A percentile compares a stretch with the other conserved stretches of the same genome.
Evolutionary conservation across 371 early-diverging fungal species (phyloP).

Genomic region (Polyrhizophydium stewartii): DNA sequence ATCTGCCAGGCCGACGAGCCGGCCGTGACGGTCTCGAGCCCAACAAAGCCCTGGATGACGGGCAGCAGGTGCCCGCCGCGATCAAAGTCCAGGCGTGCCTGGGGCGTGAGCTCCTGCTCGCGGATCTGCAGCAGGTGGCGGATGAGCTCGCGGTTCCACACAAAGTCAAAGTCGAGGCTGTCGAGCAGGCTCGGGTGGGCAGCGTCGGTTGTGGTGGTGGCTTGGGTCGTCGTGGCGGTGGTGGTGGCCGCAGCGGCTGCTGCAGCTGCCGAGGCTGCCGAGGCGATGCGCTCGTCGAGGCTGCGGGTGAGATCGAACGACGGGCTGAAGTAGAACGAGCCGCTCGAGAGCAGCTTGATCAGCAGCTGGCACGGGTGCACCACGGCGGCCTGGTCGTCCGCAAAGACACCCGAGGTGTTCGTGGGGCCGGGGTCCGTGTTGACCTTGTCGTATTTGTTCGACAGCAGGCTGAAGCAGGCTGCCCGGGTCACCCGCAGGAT

Average conservation of each 20-base stretch:
- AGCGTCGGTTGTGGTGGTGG: background rate
- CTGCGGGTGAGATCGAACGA: slow-evolving; percentile 38
- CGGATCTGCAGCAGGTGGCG: slow-evolving; percentile 72
- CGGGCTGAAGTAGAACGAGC: slow-evolving; percentile 45
- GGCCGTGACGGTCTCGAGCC: slow-evolving; percentile 3
- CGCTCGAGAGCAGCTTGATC: slow-evolving; percentile 37
- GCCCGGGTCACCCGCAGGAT: slow-evolving; percentile 28
- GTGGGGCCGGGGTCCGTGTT: slow-evolving; percentile 4
- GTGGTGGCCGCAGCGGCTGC: too few species aligned
- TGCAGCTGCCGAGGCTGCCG: background rate
- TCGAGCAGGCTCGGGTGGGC: slow-evolving; percentile 13
- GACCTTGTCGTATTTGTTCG: slow-evolving; percentile 5
- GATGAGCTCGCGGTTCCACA: slow-evolving; percentile 87
- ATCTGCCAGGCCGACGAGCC: background rate
- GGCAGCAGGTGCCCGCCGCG: slow-evolving; percentile 63
- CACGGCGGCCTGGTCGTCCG: background rate
- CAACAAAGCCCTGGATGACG: slow-evolving; percentile 37
- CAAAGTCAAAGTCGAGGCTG: slow-evolving; percentile 46
- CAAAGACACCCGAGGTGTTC: background rate
- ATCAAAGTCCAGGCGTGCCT: slow-evolving; percentile 64
- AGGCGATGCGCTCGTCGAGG: slow-evolving; percentile 10
- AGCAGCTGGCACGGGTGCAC: slow-evolving; percentile 38
- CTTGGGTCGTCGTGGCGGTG: background rate
- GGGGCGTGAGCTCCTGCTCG: slow-evolving; percentile 56
- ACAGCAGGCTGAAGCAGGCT: slow-evolving; percentile 30